Base-by-base conservation (phyloP, 345 rosid species). In the Pistacia vera region DNA sequence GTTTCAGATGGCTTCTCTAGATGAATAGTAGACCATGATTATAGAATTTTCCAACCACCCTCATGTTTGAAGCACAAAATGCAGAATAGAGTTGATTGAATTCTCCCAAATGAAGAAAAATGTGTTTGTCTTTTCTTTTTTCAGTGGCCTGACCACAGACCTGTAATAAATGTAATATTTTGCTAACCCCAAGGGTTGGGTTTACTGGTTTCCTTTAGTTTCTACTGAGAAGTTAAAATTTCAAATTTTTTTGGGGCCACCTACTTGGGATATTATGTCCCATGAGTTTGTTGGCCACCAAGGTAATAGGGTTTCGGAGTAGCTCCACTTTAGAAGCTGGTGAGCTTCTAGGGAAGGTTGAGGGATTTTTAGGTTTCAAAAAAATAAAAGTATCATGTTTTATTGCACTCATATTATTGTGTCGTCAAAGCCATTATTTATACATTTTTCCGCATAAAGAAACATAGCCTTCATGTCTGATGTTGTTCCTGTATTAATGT, bases 401-500 rank as follows among this genome's bases (percentile, higher is more conserved):
- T 18, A 4, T 44, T 65, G 18, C 10, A 12, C 8, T 22, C 2
- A 11, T 70, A 33, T 69, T 58, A 25, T 6, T 58, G 4, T 58
- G 54, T 8, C 14, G 3, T 46, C 36, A 59, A 46, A 9, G 14
- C 72, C 2, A 20, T 38, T 5, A 48, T 13, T 66, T 61, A 41
- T 58, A 38, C 14, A 5, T 75, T 73, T 22, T 22, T 22, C 11
- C 57, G 63, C 14, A 9, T 41, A 52, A 68, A 46, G 46, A 63
- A 80, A 16, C 33, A 11, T 14, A 33, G 46, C 67, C 62, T 28
- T 70, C 12, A 51, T 68, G 61, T 65, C 59, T 66, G 48, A 48
- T 72, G n/a, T 74, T 48, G 48, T 56, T 20, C 35, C 22, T 10
- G 36, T 49, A 41, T 76, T 81, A 44, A 52, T 76, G 28, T 12